Conservation (phyloP, 2,329 filamentous ascomycete species). For the Fusarium sp. region DNA sequence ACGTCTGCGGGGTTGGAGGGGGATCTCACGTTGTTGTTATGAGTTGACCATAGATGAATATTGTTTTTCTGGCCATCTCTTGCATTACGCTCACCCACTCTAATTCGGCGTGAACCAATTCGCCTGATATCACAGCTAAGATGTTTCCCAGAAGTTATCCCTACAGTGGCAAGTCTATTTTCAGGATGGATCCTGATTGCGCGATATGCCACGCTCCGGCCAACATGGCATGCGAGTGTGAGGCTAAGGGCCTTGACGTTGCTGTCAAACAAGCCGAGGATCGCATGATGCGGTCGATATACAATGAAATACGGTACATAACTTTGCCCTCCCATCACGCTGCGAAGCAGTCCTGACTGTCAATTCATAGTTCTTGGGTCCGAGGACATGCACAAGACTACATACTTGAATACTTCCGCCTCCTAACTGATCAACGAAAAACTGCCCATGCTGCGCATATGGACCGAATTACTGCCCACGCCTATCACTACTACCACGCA, state of each 20-base stretch:
- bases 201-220: conserved; percentile 72
- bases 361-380: conserved; percentile 65
- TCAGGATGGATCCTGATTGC: conserved; percentile 76
- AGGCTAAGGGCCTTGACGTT: conserved; percentile 70
- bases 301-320: conserved; percentile 69
- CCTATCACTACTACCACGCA: conserved; percentile 66
- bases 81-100: conserved; percentile 15
- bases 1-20: conserved; percentile 43
- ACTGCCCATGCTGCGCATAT: conserved; percentile 64
- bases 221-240: conserved; percentile 68
- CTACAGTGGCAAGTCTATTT: conserved; percentile 58
- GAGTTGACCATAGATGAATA: conserved; percentile 40
- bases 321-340: neutral
- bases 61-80: conserved; percentile 27
- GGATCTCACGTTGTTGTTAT: conserved; percentile 39
- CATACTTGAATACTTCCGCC: conserved; percentile 71
- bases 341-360: conserved; percentile 15
- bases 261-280: conserved; percentile 71
- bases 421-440: conserved; percentile 69
- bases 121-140: conserved; percentile 50
- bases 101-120: conserved; percentile 26
- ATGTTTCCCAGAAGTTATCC: conserved; percentile 62
- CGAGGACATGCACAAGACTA: conserved; percentile 73
- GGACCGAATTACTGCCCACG: conserved; percentile 63
- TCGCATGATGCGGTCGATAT: conserved; percentile 70